Base-by-base conservation (phyloP, 768 basidiomycete genomes). In the Hemileccinum rubropunctum region DNA sequence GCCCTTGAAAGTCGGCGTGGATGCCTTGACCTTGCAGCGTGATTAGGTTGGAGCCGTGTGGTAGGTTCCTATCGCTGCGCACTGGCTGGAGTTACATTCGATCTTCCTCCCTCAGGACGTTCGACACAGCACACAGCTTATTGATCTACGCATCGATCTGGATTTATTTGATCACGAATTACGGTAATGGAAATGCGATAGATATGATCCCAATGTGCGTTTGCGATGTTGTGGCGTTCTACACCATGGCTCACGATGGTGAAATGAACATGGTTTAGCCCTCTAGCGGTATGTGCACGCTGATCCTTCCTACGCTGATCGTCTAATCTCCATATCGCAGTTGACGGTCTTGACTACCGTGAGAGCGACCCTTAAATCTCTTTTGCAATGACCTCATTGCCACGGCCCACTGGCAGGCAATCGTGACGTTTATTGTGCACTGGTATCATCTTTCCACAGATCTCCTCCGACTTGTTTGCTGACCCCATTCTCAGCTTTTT, bases 151-250 rank as follows among this genome's bases (percentile, higher is more conserved):
- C 62, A n/a, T 69, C 75, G 1, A 57, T 76, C 35, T 75, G 76
- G 72, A 66, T 67, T 14, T 75, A 73, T 49, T 57, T 81, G 3
- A 75, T 82, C 47, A 45, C 50, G 0, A 60, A 74, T 49, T 81
- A 71, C 33, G 80, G 80, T 0, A 52, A 74, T 9, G 45, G 45
- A 3, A 42, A 42, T 2, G 65, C 63, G 30, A 73, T 77, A 32
- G 73, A 79, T 48, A 60, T 45, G 11, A 74, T 81, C 41, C 73
- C 78, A 14, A 71, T 72, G 80, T 79, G 49, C n/a, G 53, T 50
- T 18, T 37, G 26, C 36, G 6, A 40, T 26, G 47, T 33, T 42
- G 1, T 9, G 3, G 4, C 10, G 5, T 17, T 28, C 10, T 15
- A 7, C 26, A 20, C 17, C 21, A 12, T 30, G 18, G 2, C 4